A percentile compares a stretch with the other conserved stretches of the same genome.
Conservation (phyloP, 2,329 filamentous ascomycete genomes). For the Diplocarpon mali region DNA sequence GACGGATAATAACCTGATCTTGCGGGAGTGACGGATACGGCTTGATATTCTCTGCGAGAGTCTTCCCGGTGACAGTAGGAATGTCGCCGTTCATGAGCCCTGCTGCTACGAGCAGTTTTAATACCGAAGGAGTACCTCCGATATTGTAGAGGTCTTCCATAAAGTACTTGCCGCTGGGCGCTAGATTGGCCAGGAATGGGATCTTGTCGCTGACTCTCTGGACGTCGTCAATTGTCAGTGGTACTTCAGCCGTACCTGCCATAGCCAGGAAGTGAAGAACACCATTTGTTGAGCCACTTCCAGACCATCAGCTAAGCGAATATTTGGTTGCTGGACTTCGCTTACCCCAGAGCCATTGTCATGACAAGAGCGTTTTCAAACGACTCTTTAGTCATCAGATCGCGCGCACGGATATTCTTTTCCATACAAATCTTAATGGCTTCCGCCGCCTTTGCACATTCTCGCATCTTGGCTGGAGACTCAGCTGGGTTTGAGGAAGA, state of each 20-base stretch:
- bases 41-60: conserved; percentile 69
- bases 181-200: conserved; percentile 60
- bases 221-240: conserved; percentile 56
- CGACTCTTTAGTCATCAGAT: conserved; percentile 56
- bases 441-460: conserved; percentile 57
- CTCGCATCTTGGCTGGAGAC: conserved; percentile 59
- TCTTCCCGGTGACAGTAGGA: conserved; percentile 74
- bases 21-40: conserved; percentile 66
- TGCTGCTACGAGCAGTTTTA: conserved; percentile 73
- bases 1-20: conserved; percentile 73
- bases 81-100: conserved; percentile 67
- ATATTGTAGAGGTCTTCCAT: conserved; percentile 84
- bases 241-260: conserved; percentile 56
- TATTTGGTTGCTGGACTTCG: not conserved
- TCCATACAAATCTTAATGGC: conserved; percentile 60
- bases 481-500: conserved; percentile 59
- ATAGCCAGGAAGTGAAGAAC: conserved; percentile 64
- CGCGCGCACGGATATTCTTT: conserved; percentile 54
- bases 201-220: conserved; percentile 60
- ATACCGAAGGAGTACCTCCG: conserved; percentile 73
- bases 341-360: conserved; percentile 55
- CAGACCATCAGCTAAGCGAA: conserved; percentile 1
- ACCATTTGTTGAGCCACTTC: conserved; percentile 52
- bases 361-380: conserved; percentile 65
- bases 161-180: conserved; percentile 71